Conservation (phyloP, 495 filamentous ascomycete species). For the Bryoglossum gracile region DNA sequence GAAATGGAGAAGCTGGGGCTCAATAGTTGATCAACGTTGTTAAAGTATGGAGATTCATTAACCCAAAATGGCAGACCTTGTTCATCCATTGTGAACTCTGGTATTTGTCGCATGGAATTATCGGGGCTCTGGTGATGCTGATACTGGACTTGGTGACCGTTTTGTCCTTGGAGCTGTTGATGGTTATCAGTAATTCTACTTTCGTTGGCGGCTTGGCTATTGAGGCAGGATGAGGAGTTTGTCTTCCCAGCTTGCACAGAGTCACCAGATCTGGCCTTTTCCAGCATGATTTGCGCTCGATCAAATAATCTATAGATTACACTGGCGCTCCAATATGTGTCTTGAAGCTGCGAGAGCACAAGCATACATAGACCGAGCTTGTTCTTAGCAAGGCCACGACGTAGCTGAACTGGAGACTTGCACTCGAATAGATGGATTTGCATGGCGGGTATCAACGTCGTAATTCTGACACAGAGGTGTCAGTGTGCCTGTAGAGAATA, state of each 20-base stretch:
- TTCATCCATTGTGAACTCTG: slow-evolving; percentile 3
- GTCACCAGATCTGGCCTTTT: background rate
- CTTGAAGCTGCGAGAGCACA: slow-evolving; percentile 33
- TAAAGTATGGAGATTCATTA: slow-evolving; percentile 14
- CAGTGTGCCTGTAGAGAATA: background rate
- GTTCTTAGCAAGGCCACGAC: slow-evolving; percentile 31
- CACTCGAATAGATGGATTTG: slow-evolving; percentile 35
- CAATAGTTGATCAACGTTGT: slow-evolving; percentile 16
- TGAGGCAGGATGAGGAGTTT: background rate
- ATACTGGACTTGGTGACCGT: background rate
- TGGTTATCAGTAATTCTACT: background rate
- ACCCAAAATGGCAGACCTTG: slow-evolving; percentile 3
- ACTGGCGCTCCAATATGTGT: slow-evolving; percentile 27
- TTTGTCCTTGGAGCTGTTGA: background rate
- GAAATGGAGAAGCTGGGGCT: slow-evolving; percentile 17
- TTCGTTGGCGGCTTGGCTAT: background rate
- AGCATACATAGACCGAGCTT: slow-evolving; percentile 38
- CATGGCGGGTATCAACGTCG: slow-evolving; percentile 36
- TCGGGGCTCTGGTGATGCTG: background rate
- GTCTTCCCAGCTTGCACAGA: background rate
- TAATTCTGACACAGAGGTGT: slow-evolving; percentile 24
- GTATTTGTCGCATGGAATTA: background rate
- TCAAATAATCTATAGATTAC: slow-evolving; percentile 19
- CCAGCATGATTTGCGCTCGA: slow-evolving; percentile 12
- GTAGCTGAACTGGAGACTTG: slow-evolving; percentile 27